A percentile compares a stretch with the other conserved stretches of the same genome.
Evolutionary conservation across 106 monocot genomes (phyloP).

Genomic region (Platanthera guangdongensis): DNA sequence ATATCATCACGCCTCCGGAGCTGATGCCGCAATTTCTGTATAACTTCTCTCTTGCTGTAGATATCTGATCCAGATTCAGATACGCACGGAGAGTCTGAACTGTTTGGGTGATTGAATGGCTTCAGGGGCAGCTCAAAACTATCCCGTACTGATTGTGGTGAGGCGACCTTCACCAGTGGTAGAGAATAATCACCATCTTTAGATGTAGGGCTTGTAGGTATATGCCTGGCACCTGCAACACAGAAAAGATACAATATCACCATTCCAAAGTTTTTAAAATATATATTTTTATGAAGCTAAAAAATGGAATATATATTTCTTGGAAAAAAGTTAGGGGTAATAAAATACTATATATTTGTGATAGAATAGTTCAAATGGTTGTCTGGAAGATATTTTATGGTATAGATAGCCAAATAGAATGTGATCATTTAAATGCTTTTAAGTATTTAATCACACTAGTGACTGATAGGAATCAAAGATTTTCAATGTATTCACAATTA

Average conservation of each 20-base stretch:
- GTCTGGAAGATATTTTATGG: too few species aligned
- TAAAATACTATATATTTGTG: neutral
- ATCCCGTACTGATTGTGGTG: slow-evolving; percentile 22
- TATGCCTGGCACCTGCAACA: neutral
- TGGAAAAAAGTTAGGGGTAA: too few species aligned
- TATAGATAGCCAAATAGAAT: too few species aligned
- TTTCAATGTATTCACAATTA: too few species aligned
- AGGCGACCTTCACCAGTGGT: slow-evolving; percentile 8
- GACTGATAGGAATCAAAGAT: too few species aligned
- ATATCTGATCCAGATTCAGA: slow-evolving; percentile 34
- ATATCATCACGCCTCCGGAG: slow-evolving; percentile 33
- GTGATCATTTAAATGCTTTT: too few species aligned
- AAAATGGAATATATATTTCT: too few species aligned
- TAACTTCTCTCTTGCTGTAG: slow-evolving; percentile 24
- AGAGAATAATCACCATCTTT: slow-evolving; percentile 11
- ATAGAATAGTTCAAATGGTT: neutral
- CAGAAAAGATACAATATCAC: neutral
- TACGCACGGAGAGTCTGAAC: slow-evolving; percentile 18
- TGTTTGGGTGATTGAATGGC: slow-evolving; percentile 21
- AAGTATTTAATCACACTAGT: too few species aligned
- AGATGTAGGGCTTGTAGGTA: slow-evolving; percentile 2
- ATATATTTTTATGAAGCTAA: too few species aligned
- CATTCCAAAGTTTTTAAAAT: too few species aligned
- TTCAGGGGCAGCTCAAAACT: slow-evolving; percentile 19
- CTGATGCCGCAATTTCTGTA: slow-evolving; percentile 23